Base-by-base conservation (phyloP, 257 asterid genomes). In the Cinchona pubescens region DNA sequence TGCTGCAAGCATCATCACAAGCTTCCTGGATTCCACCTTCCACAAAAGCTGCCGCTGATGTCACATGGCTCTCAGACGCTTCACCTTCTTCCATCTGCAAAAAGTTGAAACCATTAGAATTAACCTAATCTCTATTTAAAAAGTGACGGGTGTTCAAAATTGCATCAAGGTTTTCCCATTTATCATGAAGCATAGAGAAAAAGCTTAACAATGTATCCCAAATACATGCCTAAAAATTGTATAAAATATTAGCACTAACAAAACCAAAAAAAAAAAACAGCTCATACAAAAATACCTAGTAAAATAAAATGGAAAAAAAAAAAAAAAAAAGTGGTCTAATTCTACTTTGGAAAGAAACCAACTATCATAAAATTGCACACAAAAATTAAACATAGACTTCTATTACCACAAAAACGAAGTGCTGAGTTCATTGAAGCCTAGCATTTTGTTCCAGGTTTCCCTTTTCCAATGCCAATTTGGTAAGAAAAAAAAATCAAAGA, bases 1-100 rank as follows among this genome's bases (percentile, higher is more conserved):
- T 91, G 86, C 98, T 91, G 87, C 98, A 93, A 84, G 96, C 81
- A 84, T 91, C 98, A 83, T 93, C 92, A 76, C 94, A 93, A 67
- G 98, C 92, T 35, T 91, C 96, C 78, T 90, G 98, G 74, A 93
- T 83, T 79, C 97, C 98, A 62, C 98, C 97, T 82, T 91, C 98
- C 63, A 93, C 96, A 72, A 93, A 93, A 43, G 98, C 97, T 5
- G 91, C 96, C 51, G 97, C 92, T n/a, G 96, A 93, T 65, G 91
- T 88, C 92, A 93, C 82, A 71, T 82, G 89, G 78, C 56, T 87
- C 76, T 88, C 97, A 49, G 91, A 73, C 40, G 72, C 71, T 76
- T 83, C 86, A 72, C 85, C 89, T 51, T 91, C 96, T 78, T 91
- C 96, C 96, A 93, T 90, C 95, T 88, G 87, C 73, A 79, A 62